These are phyloP conservation scores for Syzygium grande DNA, from an alignment of 345 rosid species.

Conservation along the genomic window DNA sequence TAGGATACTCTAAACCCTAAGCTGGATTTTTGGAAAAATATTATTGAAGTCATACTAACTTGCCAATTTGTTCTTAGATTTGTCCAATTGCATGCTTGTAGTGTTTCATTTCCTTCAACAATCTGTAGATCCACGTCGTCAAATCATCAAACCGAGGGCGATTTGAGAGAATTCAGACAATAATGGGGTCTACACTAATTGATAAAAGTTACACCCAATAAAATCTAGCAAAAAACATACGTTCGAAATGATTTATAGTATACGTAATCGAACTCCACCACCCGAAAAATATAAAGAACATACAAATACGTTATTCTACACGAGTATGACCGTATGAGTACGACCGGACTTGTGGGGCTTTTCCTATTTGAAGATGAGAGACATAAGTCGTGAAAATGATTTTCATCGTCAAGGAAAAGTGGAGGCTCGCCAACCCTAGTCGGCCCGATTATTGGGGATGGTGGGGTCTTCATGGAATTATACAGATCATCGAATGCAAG, in stretches of 20 bases:
- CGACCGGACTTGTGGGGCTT: background rate
- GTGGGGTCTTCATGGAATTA: background rate
- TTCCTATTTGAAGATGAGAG: background rate
- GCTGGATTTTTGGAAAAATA: background rate
- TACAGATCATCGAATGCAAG: background rate
- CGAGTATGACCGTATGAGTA: background rate
- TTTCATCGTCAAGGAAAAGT: background rate
- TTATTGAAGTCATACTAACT: background rate
- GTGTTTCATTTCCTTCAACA: background rate
- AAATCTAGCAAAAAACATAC: background rate
- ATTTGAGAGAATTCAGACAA: background rate
- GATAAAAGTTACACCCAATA: background rate
- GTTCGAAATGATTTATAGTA: background rate
- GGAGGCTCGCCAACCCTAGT: background rate
- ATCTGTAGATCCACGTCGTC: background rate
- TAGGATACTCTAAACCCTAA: background rate
- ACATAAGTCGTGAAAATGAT: background rate
- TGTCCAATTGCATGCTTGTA: background rate
- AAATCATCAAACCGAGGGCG: background rate
- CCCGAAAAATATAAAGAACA: background rate
- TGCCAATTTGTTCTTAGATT: background rate
- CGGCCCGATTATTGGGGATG: background rate
- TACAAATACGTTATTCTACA: background rate
- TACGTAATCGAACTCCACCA: background rate
- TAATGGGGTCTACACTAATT: background rate